phyloP scores from a whole-genome alignment of 306 rosid species.

The Quercus alba region DNA sequence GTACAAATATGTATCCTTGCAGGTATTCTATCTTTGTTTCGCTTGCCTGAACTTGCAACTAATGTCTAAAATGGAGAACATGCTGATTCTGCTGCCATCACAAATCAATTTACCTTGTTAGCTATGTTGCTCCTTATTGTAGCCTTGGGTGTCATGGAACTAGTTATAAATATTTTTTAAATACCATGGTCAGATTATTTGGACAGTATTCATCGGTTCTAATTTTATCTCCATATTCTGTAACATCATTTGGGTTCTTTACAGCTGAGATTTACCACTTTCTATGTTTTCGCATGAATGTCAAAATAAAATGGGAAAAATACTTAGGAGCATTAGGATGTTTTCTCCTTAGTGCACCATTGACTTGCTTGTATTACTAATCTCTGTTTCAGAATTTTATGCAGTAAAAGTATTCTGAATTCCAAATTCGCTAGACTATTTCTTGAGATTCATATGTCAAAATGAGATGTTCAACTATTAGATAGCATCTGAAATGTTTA shows the following conservation, averaged over 20 bases:
- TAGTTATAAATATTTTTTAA: neutral
- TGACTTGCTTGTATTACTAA: too few species aligned
- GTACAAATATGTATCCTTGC: neutral
- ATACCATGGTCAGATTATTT: neutral
- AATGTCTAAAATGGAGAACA: neutral
- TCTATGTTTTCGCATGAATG: neutral
- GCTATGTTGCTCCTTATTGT: neutral
- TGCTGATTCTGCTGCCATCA: neutral
- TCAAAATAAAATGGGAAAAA: neutral
- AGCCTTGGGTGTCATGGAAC: neutral
- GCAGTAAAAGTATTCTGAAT: too few species aligned
- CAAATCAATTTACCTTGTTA: neutral
- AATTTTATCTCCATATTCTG: neutral
- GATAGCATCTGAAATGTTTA: too few species aligned
- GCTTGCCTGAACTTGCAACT: neutral
- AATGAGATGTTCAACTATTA: too few species aligned
- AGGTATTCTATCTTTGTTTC: neutral
- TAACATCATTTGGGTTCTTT: neutral
- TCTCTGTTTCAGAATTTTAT: too few species aligned
- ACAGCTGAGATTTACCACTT: neutral
- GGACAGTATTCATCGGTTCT: neutral
- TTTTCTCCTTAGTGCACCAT: too few species aligned
- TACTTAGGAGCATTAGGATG: neutral
- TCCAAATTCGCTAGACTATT: too few species aligned
- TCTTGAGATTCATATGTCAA: too few species aligned